Evolutionary conservation across 1,284 basidiomycete species (phyloP).

Genomic region (Cutaneotrichosporon sp.): DNA sequence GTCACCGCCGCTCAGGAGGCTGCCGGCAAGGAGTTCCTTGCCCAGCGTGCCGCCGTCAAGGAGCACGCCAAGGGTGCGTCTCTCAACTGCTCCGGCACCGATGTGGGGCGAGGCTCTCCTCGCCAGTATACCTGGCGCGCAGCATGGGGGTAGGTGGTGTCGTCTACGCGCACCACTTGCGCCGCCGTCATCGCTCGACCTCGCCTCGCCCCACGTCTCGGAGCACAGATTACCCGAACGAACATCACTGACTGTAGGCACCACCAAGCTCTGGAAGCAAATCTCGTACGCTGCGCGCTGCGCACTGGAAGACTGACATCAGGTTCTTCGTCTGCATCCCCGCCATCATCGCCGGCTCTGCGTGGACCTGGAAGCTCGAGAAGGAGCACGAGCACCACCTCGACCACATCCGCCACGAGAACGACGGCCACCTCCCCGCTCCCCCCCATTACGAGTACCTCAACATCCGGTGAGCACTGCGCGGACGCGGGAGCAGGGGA

Average conservation of each 20-base stretch:
- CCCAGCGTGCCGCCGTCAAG: slow-evolving; percentile 33
- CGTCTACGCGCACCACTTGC: too few species aligned
- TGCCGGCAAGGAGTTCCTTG: slow-evolving; percentile 39
- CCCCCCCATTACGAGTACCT: slow-evolving; percentile 44
- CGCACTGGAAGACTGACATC: not conserved
- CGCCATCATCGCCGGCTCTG: slow-evolving; percentile 30
- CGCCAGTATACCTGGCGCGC: too few species aligned
- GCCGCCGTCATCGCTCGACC: not conserved
- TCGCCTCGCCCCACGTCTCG: not conserved
- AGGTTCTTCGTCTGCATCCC: slow-evolving; percentile 46
- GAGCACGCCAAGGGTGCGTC: slow-evolving; percentile 41
- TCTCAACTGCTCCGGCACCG: not conserved
- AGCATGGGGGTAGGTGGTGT: too few species aligned
- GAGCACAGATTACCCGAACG: not conserved
- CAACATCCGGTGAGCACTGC: slow-evolving; percentile 39
- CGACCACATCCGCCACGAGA: slow-evolving; percentile 28
- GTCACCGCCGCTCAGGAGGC: slow-evolving; percentile 3
- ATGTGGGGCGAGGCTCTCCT: too few species aligned
- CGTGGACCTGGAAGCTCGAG: slow-evolving; percentile 44
- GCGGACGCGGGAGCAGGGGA: not conserved
- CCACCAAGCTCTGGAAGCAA: slow-evolving; percentile 44
- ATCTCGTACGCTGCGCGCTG: slow-evolving; percentile 24
- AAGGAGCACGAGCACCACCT: slow-evolving; percentile 41
- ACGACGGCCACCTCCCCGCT: slow-evolving; percentile 38
- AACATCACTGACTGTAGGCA: slow-evolving; percentile 12